Evolutionary conservation across 345 rosid genomes (phyloP).

Genomic region (Eucalyptus regnans): DNA sequence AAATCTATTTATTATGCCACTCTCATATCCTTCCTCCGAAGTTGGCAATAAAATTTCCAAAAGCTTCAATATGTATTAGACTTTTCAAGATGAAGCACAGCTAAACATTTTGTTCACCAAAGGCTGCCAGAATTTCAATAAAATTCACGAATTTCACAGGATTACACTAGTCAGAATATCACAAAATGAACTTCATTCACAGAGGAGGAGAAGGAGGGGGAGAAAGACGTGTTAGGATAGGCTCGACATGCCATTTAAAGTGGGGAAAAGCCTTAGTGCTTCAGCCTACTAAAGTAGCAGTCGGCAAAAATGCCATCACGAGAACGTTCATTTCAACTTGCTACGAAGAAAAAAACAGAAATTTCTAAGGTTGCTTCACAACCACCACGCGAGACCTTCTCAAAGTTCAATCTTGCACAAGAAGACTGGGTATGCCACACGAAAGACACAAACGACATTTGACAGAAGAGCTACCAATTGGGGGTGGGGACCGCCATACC

Average conservation of each 20-base stretch:
- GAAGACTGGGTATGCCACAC: background rate
- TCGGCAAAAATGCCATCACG: background rate
- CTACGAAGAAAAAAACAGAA: background rate
- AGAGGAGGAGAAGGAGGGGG: background rate
- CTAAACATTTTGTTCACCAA: background rate
- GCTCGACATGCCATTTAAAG: background rate
- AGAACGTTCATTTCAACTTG: background rate
- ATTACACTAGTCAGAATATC: background rate
- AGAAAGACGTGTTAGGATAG: background rate
- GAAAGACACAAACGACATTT: background rate
- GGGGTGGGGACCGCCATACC: constrained; percentile 2
- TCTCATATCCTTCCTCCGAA: background rate
- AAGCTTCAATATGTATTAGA: background rate
- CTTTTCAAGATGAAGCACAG: background rate
- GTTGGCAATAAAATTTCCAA: background rate
- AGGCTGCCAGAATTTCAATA: background rate
- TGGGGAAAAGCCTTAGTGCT: background rate
- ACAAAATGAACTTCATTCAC: background rate
- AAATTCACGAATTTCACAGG: background rate
- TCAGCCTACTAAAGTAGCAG: background rate
- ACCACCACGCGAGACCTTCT: background rate
- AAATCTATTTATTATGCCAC: background rate
- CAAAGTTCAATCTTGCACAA: background rate
- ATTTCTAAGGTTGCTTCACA: background rate
- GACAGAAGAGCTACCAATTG: background rate